phyloP scores from a whole-genome alignment of 768 basidiomycete genomes.

The Lentinula edodes region DNA sequence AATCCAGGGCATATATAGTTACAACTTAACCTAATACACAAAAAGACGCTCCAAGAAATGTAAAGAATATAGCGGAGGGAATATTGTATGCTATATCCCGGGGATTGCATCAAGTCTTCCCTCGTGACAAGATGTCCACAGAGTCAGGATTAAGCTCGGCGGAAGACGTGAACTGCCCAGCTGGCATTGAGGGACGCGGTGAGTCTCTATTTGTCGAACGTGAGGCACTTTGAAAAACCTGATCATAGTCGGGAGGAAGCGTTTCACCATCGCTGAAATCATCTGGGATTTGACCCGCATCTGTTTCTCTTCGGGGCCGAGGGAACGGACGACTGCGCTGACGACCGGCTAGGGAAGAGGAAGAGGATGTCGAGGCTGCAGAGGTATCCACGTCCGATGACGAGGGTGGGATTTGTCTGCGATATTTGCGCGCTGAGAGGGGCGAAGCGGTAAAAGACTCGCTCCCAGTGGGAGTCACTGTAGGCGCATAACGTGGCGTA shows the following conservation, averaged over 20 bases:
- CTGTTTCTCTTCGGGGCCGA: slow-evolving; percentile 12
- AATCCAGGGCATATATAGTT: too few species aligned
- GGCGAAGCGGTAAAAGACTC: neutral
- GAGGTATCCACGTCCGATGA: neutral
- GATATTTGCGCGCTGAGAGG: too few species aligned
- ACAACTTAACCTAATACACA: too few species aligned
- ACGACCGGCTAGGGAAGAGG: neutral
- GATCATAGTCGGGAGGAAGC: slow-evolving; percentile 24
- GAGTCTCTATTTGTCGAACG: neutral
- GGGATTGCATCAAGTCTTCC: too few species aligned
- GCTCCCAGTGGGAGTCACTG: neutral
- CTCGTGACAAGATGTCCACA: too few species aligned
- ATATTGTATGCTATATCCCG: too few species aligned
- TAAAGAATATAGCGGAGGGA: too few species aligned
- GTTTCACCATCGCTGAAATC: slow-evolving; percentile 8
- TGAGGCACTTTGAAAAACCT: slow-evolving; percentile 14
- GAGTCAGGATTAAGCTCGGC: neutral
- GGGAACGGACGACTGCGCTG: neutral
- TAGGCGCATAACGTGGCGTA: neutral
- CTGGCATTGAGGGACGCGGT: neutral
- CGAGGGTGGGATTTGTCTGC: neutral
- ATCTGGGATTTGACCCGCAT: slow-evolving; percentile 17
- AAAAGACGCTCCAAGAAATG: too few species aligned
- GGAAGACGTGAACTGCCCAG: neutral
- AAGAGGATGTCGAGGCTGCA: neutral